These are phyloP conservation scores for Globisporangium emineosum DNA, from an alignment of 352 stramenopile genomes.

Conservation along the genomic window DNA sequence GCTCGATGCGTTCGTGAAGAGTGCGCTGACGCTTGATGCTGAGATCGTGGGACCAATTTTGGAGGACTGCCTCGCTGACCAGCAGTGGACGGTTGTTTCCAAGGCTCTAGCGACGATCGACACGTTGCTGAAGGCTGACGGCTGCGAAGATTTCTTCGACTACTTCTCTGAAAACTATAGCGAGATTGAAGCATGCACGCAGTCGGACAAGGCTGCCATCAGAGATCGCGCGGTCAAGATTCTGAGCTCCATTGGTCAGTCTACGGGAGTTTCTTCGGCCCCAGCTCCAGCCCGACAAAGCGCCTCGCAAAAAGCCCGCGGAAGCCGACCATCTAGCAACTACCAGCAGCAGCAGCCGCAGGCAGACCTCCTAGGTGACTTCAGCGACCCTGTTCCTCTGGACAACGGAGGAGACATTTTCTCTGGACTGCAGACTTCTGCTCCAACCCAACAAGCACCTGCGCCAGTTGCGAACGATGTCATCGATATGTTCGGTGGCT, in stretches of 20 bases:
- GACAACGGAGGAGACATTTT: slow-evolving; percentile 42
- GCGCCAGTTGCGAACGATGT: slow-evolving; percentile 31
- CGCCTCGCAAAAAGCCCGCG: slow-evolving; percentile 14
- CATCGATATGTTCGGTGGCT: slow-evolving; percentile 75
- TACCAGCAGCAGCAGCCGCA: slow-evolving; percentile 43
- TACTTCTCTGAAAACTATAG: slow-evolving; percentile 82
- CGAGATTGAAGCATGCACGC: slow-evolving; percentile 69
- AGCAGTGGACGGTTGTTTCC: slow-evolving; percentile 87
- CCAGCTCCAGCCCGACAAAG: slow-evolving; percentile 13
- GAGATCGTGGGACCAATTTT: slow-evolving; percentile 93
- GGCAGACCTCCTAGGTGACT: slow-evolving; percentile 69
- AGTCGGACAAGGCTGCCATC: slow-evolving; percentile 76
- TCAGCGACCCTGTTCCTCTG: slow-evolving; percentile 42
- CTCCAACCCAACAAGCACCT: slow-evolving; percentile 29
- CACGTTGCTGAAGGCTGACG: slow-evolving; percentile 68
- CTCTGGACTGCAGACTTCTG: slow-evolving; percentile 54
- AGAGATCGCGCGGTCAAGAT: slow-evolving; percentile 78
- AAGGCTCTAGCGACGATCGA: slow-evolving; percentile 95
- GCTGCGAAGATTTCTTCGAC: slow-evolving; percentile 81
- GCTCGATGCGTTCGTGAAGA: slow-evolving; percentile 90
- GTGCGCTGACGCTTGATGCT: slow-evolving; percentile 87
- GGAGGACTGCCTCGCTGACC: slow-evolving; percentile 91
- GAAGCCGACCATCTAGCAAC: slow-evolving; percentile 11
- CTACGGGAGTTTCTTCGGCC: slow-evolving; percentile 25
- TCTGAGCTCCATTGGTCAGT: slow-evolving; percentile 54